Evolutionary conservation across 176 grass and related monocot species (phyloP).

Genomic region (Zea luxurians): DNA sequence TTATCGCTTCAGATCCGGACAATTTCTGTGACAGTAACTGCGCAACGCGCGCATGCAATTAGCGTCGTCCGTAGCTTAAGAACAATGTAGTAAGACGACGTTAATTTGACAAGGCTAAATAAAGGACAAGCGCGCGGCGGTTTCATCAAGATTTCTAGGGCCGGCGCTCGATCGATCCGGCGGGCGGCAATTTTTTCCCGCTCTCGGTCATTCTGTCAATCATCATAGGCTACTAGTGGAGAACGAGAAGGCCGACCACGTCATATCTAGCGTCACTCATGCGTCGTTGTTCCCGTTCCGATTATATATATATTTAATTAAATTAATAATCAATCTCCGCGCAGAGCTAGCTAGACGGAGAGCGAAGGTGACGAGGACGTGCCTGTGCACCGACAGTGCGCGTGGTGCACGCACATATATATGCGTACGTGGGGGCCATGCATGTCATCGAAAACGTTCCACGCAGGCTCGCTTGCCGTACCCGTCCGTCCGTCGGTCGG

Average conservation of each 20-base stretch:
- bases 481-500: constrained; percentile 3
- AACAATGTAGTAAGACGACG: no score
- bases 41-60: no score
- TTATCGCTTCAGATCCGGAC: background rate
- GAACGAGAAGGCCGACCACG: background rate
- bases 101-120: no score
- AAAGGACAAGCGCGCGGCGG: no score
- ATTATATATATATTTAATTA: background rate
- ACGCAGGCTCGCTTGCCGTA: background rate
- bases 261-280: constrained; percentile 6
- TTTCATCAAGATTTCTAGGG: background rate
- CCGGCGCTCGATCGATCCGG: no score
- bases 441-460: background rate
- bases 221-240: background rate
- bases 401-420: background rate
- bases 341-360: background rate
- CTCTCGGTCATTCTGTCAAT: background rate
- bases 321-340: no score
- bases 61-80: no score
- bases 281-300: background rate
- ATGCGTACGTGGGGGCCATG: constrained; percentile 3
- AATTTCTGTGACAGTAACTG: background rate
- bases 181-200: background rate
- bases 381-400: constrained; percentile 22
- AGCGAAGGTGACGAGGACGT: background rate